phyloP scores from a whole-genome alignment of 768 basidiomycete genomes.

The Chalciporus chontae region DNA sequence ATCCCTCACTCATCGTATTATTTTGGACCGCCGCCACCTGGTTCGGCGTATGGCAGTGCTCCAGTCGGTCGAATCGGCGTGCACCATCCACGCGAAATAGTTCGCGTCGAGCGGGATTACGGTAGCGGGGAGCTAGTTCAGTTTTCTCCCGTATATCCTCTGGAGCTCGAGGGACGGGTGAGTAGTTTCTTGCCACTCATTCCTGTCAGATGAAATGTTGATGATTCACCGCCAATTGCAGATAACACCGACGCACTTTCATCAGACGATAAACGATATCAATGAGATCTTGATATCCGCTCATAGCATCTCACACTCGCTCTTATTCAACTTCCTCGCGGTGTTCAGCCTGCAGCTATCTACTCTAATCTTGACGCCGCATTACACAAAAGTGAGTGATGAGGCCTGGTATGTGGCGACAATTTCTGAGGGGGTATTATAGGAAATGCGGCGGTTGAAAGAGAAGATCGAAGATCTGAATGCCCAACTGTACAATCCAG shows the following conservation, averaged over 20 bases:
- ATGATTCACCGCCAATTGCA: conserved; percentile 27
- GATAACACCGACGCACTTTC: conserved; percentile 90
- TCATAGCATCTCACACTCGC: conserved; percentile 67
- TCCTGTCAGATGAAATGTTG: not conserved
- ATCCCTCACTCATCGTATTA: conserved; percentile 83
- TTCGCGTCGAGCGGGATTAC: conserved; percentile 92
- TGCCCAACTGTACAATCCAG: conserved; percentile 71
- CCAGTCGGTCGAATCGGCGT: conserved; percentile 84
- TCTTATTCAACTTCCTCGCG: conserved; percentile 76
- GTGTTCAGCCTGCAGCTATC: conserved; percentile 81
- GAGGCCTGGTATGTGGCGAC: not conserved
- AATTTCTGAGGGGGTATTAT: conserved; percentile 5
- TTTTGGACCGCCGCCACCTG: conserved; percentile 74
- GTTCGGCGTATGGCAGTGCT: conserved; percentile 74
- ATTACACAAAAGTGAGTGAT: conserved; percentile 72
- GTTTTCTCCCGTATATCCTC: conserved; percentile 83
- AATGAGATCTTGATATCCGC: conserved; percentile 88
- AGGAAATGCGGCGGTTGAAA: conserved; percentile 79
- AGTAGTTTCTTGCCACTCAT: conserved; percentile 26
- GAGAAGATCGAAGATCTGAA: conserved; percentile 67
- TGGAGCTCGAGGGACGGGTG: conserved; percentile 92
- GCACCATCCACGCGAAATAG: conserved; percentile 88
- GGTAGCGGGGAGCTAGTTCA: conserved; percentile 85
- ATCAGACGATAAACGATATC: conserved; percentile 85
- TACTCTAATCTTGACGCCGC: conserved; percentile 60